Evolutionary conservation across 768 basidiomycete species (phyloP), one percentile per base, ranked within the genome.

Genomic region (Suillus placidus): DNA sequence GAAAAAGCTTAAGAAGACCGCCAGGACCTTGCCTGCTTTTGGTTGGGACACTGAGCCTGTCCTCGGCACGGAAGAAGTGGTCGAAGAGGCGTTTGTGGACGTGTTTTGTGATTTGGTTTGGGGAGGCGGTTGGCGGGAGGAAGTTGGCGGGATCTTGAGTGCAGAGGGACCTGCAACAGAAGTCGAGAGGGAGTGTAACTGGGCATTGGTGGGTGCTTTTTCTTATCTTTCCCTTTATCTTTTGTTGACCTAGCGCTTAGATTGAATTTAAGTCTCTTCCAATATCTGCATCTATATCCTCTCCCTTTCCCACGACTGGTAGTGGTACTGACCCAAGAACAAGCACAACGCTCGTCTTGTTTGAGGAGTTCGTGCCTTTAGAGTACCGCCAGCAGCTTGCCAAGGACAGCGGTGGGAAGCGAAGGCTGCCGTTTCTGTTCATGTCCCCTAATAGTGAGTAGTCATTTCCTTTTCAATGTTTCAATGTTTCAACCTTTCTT

Each of bases 31-130:
- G 30, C 94, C 94, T 2, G 80, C 89, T 1, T 99, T 99, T 73
- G 90, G 93, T 0, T 97, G 95, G 92, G 94, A 97, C 72, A 97
- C 93, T 0, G 89, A 90, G 49, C 92, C 95, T 0, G 87, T 93
- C 23, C 79, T 89, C 66, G 93, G 91, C 6, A 77, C 79, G 12
- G 91, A 94, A 70, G 92, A 92, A 71, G 84, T 94, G 63, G 82
- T 99, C 49, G 97, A 99, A 73, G 94, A 95, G 76, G 85, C 91
- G 1, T 98, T 99, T 75, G 72, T 98, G 35, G 94, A 92, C 65
- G 91, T 92, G 18, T 94, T 93, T 71, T 92, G 90, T 69, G 92
- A 93, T 74, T 77, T 94, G 43, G 79, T 94, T 6, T 93, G 90
- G 68, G 95, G 88, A 60, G 89, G 85, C 71, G 93, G 93, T 5